Conservation (phyloP, 2,329 filamentous ascomycete genomes). For the Microdochium paspali region DNA sequence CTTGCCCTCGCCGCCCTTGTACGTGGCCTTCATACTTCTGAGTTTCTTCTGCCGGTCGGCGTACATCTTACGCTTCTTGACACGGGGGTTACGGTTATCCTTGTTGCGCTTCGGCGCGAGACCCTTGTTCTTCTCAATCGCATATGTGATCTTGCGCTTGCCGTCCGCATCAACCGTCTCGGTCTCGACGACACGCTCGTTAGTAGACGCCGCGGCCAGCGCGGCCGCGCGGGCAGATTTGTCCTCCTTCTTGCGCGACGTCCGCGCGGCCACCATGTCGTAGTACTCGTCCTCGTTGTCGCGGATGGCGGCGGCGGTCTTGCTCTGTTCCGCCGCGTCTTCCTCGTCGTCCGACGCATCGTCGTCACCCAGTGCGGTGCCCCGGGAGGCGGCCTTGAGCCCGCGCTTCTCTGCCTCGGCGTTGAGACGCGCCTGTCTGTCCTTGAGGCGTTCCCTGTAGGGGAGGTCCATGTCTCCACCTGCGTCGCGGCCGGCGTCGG, state of each 20-base stretch:
- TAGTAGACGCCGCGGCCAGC: constrained; percentile 51
- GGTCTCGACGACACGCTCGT: constrained; percentile 52
- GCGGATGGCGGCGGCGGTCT: constrained; percentile 35
- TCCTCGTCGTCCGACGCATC: constrained; percentile 58
- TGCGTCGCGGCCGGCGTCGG: constrained; percentile 60
- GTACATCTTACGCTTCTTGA: constrained; percentile 97
- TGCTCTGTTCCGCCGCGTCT: constrained; percentile 43
- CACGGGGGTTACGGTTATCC: constrained; percentile 86
- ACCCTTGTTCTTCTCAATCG: constrained; percentile 97
- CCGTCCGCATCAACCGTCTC: constrained; percentile 71
- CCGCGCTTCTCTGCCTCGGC: constrained; percentile 82
- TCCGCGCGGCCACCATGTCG: constrained; percentile 67
- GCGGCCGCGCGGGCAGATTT: constrained; percentile 50
- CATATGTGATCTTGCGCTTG: constrained; percentile 86
- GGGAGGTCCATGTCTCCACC: constrained; percentile 79
- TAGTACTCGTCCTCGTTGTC: constrained; percentile 68
- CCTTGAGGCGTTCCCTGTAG: constrained; percentile 77
- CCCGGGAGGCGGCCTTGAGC: constrained; percentile 50
- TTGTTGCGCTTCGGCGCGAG: constrained; percentile 84
- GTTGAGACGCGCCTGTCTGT: constrained; percentile 78
- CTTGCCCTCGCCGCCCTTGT: constrained; percentile 74
- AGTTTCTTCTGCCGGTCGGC: constrained; percentile 98
- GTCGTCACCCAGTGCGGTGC: constrained; percentile 57
- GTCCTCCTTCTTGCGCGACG: constrained; percentile 65
- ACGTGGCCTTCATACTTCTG: constrained; percentile 73